Base-by-base conservation (phyloP, 371 early-diverging fungal species). In the Mucor mucedo region DNA sequence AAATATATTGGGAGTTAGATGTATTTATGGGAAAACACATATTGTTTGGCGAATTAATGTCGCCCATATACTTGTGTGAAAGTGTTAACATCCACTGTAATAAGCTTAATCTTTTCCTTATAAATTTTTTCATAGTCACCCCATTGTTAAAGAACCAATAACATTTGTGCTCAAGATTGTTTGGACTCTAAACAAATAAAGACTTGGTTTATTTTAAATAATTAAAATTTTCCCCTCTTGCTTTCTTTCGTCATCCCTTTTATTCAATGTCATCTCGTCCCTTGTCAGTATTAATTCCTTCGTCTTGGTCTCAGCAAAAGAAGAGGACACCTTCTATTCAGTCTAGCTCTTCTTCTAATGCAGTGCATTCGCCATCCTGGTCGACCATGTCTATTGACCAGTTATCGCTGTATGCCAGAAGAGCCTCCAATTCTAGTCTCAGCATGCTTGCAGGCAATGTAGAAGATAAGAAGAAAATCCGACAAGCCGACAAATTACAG, bases 371-470 rank as follows among this genome's bases (percentile, higher is more conserved):
- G 8, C 69, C 73, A 14, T 64, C 72, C 11, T 66, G 71, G 64
- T 65, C 72, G 2, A 63, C 53, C 38, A 49, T 70, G 11, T 66
- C 76, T 5, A 60, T 77, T 38, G 77, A 77, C 11, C 77, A 74
- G 7, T 48, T 75, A n/a, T 72, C 74, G 21, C 42, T 56, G 10
- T 68, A 74, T 58, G 66, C 72, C 29, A 71, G 65, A 58, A 69
- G 68, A 42, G 66, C 74, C 29, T 70, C 77, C 7, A 61, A 52
- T 40, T 67, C 70, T 27, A 70, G 65, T 27, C 52, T 67, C 7
- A 70, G 55, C 50, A 27, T 68, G 27, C 57, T 69, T 4, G 70
- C 52, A 13, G 21, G 21, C 7, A 45, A 55, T 5, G 39, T 45
- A 54, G 62, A 57, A 33, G 65, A 70, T n/a, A 57, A 65, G 10